Evolutionary conservation across 2,329 filamentous ascomycete genomes (phyloP).

Genomic region (Huntiella bhutanensis): DNA sequence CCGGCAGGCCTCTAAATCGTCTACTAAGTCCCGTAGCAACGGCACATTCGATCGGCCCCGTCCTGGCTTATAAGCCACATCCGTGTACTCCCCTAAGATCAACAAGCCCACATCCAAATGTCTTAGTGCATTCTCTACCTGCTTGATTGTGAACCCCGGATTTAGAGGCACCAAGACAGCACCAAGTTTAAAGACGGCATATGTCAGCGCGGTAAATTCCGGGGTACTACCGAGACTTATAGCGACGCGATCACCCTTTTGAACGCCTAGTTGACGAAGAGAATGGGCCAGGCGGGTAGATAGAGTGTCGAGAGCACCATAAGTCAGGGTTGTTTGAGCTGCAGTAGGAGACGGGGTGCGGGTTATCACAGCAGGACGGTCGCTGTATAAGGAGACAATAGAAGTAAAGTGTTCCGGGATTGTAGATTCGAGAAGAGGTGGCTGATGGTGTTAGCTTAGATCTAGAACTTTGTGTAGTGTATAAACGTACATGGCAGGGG

Average conservation of each 20-base stretch:
- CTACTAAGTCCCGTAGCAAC: constrained; percentile 27
- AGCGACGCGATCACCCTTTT: constrained; percentile 68
- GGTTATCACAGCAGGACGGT: constrained; percentile 39
- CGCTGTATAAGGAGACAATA: constrained; percentile 44
- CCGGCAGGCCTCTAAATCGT: constrained; percentile 19
- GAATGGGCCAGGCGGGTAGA: constrained; percentile 62
- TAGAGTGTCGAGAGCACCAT: constrained; percentile 51
- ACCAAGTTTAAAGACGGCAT: constrained; percentile 87
- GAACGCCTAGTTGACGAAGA: constrained; percentile 49
- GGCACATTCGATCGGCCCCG: constrained; percentile 33
- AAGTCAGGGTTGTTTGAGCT: constrained; percentile 52
- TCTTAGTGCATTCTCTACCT: constrained; percentile 58
- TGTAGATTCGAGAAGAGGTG: constrained; percentile 46
- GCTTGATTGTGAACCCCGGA: constrained; percentile 63
- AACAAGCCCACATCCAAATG: constrained; percentile 59
- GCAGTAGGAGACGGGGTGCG: constrained; percentile 16
- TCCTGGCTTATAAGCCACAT: constrained; percentile 48
- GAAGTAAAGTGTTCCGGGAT: constrained; percentile 54
- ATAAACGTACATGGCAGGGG: constrained; percentile 1
- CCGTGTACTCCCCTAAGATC: constrained; percentile 73
- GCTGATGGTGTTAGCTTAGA: constrained; percentile 24
- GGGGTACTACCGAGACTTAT: constrained; percentile 71
- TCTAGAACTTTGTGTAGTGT: background rate
- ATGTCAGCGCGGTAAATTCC: constrained; percentile 70
- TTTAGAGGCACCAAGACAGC: constrained; percentile 87